phyloP scores from a whole-genome alignment of 805 yeast genomes.

The Metschnikowia lochheadii region DNA sequence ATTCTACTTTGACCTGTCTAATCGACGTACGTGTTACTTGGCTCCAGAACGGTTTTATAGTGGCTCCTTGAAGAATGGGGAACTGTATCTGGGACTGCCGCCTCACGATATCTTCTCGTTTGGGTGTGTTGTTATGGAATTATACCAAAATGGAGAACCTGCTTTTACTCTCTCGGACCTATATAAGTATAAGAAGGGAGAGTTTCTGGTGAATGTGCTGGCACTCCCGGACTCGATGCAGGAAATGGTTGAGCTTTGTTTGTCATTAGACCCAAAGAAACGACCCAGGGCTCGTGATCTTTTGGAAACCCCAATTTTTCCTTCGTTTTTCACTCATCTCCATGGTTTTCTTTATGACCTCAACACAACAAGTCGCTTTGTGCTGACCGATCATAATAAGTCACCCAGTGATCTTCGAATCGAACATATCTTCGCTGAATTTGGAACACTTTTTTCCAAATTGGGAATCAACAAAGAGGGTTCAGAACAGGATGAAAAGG shows the following conservation, averaged over 20 bases:
- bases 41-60: conserved; percentile 87
- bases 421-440: conserved; percentile 55
- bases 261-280: conserved; percentile 55
- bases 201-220: conserved; percentile 59
- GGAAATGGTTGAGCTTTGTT: conserved; percentile 59
- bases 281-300: conserved; percentile 55
- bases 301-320: conserved; percentile 55
- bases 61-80: conserved; percentile 14
- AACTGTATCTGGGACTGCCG: conserved; percentile 33
- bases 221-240: conserved; percentile 52
- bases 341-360: conserved; percentile 52
- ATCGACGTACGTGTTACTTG: conserved; percentile 78
- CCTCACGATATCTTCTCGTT: conserved; percentile 80
- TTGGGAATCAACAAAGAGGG: conserved; percentile 15
- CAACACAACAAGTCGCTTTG: conserved; percentile 22
- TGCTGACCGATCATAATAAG: conserved; percentile 16
- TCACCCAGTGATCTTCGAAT: conserved; percentile 46
- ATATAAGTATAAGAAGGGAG: conserved; percentile 73
- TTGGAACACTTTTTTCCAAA: conserved; percentile 38
- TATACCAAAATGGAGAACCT: conserved; percentile 82
- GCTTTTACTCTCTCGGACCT: conserved; percentile 82
- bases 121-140: conserved; percentile 88
- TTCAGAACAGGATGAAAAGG: too few relatives aligned
- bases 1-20: conserved; percentile 88
- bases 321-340: conserved; percentile 48